Percentiles rank a stretch among this genome's conserved stretches.
Evolutionary conservation across 1,284 basidiomycete genomes (phyloP).

Genomic region (Tilletia caries): DNA sequence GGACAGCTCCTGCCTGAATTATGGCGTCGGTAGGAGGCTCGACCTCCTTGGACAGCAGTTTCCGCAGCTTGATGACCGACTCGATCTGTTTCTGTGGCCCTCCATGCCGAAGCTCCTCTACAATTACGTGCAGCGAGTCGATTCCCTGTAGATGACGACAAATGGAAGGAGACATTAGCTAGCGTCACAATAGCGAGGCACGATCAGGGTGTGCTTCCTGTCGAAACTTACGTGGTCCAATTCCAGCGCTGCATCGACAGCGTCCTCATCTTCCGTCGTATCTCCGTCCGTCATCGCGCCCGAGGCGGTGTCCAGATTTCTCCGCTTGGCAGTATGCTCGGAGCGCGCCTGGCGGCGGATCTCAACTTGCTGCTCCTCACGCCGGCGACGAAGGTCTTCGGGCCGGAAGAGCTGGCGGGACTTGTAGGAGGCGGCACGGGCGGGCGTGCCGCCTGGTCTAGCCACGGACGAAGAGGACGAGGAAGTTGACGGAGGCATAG

Average conservation of each 20-base stretch:
- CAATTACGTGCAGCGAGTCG: slow-evolving; percentile 73
- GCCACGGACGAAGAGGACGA: neutral
- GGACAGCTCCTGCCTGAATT: slow-evolving; percentile 94
- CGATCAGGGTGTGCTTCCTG: neutral
- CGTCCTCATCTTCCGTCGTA: slow-evolving; percentile 20
- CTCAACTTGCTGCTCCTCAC: slow-evolving; percentile 53
- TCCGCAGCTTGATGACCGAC: slow-evolving; percentile 91
- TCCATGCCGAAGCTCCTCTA: slow-evolving; percentile 85
- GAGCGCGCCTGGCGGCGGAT: slow-evolving; percentile 52
- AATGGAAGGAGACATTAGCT: slow-evolving; percentile 24
- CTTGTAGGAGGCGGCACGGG: slow-evolving; percentile 32
- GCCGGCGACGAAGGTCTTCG: slow-evolving; percentile 51
- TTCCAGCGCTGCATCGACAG: slow-evolving; percentile 31
- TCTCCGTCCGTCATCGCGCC: slow-evolving; percentile 11
- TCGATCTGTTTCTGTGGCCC: slow-evolving; percentile 87
- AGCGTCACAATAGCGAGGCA: slow-evolving; percentile 40
- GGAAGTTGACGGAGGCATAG: neutral
- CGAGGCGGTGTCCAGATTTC: slow-evolving; percentile 30
- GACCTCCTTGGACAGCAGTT: slow-evolving; percentile 93
- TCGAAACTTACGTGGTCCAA: slow-evolving; percentile 36
- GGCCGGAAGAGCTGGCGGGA: slow-evolving; percentile 51
- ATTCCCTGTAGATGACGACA: slow-evolving; percentile 62
- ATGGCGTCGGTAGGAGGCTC: slow-evolving; percentile 99
- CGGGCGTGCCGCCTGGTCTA: neutral
- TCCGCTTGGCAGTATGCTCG: slow-evolving; percentile 52